Percentiles rank a stretch among this genome's conserved stretches.
These are phyloP conservation scores for Carex cristatella DNA, from an alignment of 176 grass and related monocot species.

Conservation along the genomic window DNA sequence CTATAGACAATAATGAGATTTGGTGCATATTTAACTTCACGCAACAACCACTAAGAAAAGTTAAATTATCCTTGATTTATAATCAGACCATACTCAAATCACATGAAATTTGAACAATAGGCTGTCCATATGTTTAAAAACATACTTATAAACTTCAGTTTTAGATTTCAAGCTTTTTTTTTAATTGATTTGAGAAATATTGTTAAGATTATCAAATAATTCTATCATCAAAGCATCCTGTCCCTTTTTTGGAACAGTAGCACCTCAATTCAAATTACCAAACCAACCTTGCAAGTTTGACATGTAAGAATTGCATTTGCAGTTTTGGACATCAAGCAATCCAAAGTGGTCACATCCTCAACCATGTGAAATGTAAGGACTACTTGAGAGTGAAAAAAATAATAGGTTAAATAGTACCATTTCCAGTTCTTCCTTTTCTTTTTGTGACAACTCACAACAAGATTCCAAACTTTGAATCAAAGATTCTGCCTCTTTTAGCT, in stretches of 20 bases:
- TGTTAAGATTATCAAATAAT: background rate
- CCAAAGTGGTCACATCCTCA: background rate
- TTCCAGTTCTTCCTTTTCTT: conserved; percentile 84
- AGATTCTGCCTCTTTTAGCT: conserved; percentile 46
- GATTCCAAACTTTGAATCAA: conserved; percentile 34
- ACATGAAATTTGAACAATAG: background rate
- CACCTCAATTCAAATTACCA: background rate
- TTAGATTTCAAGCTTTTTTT: background rate
- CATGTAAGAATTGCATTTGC: background rate
- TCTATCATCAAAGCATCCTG: background rate
- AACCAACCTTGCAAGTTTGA: background rate
- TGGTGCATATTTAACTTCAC: background rate
- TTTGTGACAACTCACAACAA: conserved; percentile 49
- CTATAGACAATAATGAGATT: background rate
- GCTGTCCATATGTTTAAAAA: background rate
- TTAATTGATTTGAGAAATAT: background rate
- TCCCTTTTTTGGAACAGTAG: background rate
- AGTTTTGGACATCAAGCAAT: background rate
- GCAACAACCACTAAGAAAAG: background rate
- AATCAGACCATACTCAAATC: background rate
- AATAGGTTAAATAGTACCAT: conserved; percentile 37
- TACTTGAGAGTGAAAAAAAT: conserved; percentile 5
- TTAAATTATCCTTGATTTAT: background rate
- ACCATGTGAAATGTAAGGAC: background rate
- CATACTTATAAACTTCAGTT: background rate